A percentile compares a stretch with the other conserved stretches of the same genome.
Conservation (phyloP, 208 protist species). For the Wallacemonas collosoma region DNA sequence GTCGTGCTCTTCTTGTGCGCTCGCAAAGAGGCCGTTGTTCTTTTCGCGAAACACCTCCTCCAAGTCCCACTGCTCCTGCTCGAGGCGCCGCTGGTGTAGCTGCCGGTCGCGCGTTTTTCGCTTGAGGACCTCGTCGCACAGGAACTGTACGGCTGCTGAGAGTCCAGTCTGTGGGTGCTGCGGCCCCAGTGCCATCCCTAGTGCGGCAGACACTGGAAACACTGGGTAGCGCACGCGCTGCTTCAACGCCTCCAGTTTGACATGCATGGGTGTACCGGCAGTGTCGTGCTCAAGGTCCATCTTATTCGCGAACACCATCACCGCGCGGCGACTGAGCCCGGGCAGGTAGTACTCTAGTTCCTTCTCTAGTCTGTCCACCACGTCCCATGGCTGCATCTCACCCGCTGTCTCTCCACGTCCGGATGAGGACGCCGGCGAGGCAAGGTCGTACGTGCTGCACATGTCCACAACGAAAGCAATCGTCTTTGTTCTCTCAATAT, state of each 20-base stretch:
- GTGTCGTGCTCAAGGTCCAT: conserved; percentile 84
- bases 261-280: conserved; percentile 34
- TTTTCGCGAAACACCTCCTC: conserved; percentile 67
- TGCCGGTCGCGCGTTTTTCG: conserved; percentile 46
- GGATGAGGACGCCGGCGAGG: conserved; percentile 11
- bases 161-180: conserved; percentile 59
- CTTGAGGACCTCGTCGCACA: conserved; percentile 72
- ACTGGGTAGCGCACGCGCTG: conserved; percentile 68
- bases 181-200: conserved; percentile 62
- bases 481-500: conserved; percentile 89
- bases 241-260: conserved; percentile 74
- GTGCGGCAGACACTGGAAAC: conserved; percentile 88
- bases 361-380: conserved; percentile 67
- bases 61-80: conserved; percentile 43
- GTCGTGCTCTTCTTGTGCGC: background rate
- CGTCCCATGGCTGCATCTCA: conserved; percentile 77
- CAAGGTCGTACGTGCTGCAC: conserved; percentile 59
- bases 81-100: conserved; percentile 31
- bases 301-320: conserved; percentile 92
- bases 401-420: conserved; percentile 13
- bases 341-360: conserved; percentile 91
- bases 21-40: conserved; percentile 69
- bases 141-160: conserved; percentile 55
- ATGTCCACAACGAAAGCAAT: conserved; percentile 92
- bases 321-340: conserved; percentile 59